phyloP scores from a whole-genome alignment of 805 yeast genomes.

The Myxozyma vanderwaltii region DNA sequence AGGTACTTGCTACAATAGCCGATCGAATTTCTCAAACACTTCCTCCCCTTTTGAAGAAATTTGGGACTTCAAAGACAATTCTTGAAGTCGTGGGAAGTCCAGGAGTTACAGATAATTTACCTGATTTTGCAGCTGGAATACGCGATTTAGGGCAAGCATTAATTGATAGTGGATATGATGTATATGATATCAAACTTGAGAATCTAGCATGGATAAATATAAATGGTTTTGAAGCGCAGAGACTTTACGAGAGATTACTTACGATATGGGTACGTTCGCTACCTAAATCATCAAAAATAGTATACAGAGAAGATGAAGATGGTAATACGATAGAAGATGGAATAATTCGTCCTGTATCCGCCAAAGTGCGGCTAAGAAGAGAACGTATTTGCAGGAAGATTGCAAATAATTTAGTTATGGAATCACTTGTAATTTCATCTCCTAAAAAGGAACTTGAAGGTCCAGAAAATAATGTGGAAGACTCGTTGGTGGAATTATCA shows the following conservation, averaged over 20 bases:
- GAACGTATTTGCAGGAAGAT: conserved; percentile 27
- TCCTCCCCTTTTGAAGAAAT: no score
- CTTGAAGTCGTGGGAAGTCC: neutral
- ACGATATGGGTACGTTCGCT: conserved; percentile 38
- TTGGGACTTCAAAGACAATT: neutral
- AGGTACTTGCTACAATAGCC: neutral
- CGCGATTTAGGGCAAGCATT: neutral
- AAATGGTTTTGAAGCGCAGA: conserved; percentile 15
- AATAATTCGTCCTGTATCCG: conserved; percentile 10
- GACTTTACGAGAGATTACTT: conserved; percentile 25
- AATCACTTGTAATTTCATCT: conserved; percentile 11
- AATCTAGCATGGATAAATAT: neutral
- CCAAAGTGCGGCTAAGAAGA: conserved; percentile 34
- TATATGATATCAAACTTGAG: conserved; percentile 7
- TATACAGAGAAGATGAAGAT: neutral
- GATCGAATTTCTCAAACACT: neutral
- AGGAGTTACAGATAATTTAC: conserved; percentile 12
- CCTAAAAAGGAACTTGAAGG: no score
- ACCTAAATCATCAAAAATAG: neutral
- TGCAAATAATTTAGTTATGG: conserved; percentile 29
- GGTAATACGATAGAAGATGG: conserved; percentile 27
- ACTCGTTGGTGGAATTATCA: neutral
- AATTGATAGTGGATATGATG: conserved; percentile 14
- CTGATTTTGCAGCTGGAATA: neutral
- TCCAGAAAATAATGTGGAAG: neutral